Percentiles rank a stretch among this genome's conserved stretches.
Evolutionary conservation across 768 basidiomycete species (phyloP).

Genomic region (Lentinula edodes): DNA sequence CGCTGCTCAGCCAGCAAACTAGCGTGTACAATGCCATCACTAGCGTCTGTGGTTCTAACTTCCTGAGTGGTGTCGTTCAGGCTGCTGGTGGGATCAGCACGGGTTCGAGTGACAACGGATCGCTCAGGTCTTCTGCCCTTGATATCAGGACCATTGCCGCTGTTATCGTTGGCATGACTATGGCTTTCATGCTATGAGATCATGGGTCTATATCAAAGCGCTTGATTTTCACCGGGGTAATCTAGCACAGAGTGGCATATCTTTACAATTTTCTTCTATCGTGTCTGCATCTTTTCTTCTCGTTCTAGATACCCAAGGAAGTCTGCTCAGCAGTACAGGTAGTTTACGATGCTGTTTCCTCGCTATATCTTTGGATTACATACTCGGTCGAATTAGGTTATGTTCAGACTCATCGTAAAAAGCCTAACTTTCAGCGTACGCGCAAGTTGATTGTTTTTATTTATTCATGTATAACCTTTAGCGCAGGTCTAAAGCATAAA

Average conservation of each 20-base stretch:
- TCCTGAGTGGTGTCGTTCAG: slow-evolving; percentile 61
- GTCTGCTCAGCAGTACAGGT: not conserved
- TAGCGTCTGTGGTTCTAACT: slow-evolving; percentile 62
- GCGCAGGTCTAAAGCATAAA: too few relatives aligned
- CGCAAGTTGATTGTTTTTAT: too few relatives aligned
- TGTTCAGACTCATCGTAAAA: not conserved
- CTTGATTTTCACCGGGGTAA: not conserved
- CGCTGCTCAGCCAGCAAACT: slow-evolving; percentile 60
- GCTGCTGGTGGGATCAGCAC: slow-evolving; percentile 58
- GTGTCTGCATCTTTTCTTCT: not conserved
- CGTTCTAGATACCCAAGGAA: not conserved
- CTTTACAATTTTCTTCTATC: not conserved
- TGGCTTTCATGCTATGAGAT: not conserved
- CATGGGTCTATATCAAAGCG: not conserved
- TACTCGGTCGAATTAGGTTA: not conserved
- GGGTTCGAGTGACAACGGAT: slow-evolving; percentile 13
- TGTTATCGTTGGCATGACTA: not conserved
- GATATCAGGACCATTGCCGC: not conserved
- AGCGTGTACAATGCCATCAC: slow-evolving; percentile 59
- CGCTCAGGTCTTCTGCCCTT: not conserved
- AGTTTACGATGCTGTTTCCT: not conserved
- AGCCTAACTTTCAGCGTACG: too few relatives aligned
- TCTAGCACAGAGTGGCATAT: not conserved
- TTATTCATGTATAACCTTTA: too few relatives aligned
- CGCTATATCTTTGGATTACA: not conserved